phyloP scores from a whole-genome alignment of 2,329 filamentous ascomycete genomes.

The Cucurbitaria berberidis region DNA sequence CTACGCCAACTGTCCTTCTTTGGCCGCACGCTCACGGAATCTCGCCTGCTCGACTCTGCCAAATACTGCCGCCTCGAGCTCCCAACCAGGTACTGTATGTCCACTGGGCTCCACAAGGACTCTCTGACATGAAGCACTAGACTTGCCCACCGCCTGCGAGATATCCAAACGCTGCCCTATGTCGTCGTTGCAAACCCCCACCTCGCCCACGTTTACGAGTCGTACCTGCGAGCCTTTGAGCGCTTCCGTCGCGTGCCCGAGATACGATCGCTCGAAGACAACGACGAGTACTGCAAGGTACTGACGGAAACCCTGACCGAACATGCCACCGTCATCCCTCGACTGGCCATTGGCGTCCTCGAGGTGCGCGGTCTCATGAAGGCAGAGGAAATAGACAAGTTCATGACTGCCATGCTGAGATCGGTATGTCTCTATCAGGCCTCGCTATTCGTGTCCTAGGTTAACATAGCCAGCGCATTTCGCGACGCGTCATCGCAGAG shows the following conservation, averaged over 20 bases:
- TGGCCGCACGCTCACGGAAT: slow-evolving; percentile 88
- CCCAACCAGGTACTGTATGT: slow-evolving; percentile 69
- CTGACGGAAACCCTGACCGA: slow-evolving; percentile 81
- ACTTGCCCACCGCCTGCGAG: slow-evolving; percentile 89
- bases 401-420: slow-evolving; percentile 92
- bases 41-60: slow-evolving; percentile 86
- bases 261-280: slow-evolving; percentile 85
- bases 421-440: slow-evolving; percentile 66
- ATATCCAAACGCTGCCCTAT: slow-evolving; percentile 96
- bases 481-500: slow-evolving; percentile 93
- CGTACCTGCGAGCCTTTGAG: slow-evolving; percentile 98
- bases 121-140: slow-evolving; percentile 54
- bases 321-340: slow-evolving; percentile 91
- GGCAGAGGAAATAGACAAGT: slow-evolving; percentile 81
- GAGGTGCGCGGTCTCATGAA: slow-evolving; percentile 86
- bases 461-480: slow-evolving; percentile 72
- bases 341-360: slow-evolving; percentile 90
- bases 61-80: slow-evolving; percentile 98
- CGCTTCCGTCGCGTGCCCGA: slow-evolving; percentile 82
- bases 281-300: slow-evolving; percentile 82
- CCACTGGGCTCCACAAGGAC: not conserved
- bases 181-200: slow-evolving; percentile 95
- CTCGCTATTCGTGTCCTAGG: not conserved
- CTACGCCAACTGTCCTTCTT: slow-evolving; percentile 97
- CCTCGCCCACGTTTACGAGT: slow-evolving; percentile 91